Evolutionary conservation across 2,329 filamentous ascomycete species (phyloP), one percentile per base, ranked within the genome.

Genomic region (Calonectria hongkongensis): DNA sequence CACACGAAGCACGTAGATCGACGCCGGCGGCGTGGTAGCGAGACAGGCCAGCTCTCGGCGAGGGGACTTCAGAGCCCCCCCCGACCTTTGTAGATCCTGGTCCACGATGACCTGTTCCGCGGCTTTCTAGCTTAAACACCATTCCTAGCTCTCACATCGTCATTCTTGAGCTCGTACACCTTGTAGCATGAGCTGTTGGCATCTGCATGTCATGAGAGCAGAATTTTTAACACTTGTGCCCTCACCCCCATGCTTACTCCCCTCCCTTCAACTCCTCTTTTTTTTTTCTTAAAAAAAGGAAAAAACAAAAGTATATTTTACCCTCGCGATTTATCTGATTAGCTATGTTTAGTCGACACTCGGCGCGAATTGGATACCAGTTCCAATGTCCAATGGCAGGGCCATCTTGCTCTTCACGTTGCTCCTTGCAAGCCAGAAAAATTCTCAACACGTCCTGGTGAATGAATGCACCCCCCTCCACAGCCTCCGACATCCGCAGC

Each of bases 1-100:
- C 65, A 65, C n/a, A 27, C 41, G 27, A 50, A 48, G 54, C 56
- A 66, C 36, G 66, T 47, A 33, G 66, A 73, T 74, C 73, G 70
- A 73, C 68, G 67, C 73, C 67, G 64, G 62, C 63, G 51, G 60
- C 66, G 64, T 66, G 73, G 73, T 74, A 74, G 70, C 66, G 67
- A 67, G 70, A 72, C 73, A 62, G 62, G 63, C 67, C 70, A 68
- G 28, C 43, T 65, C 58, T 50, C 8, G 36, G n/a, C 28, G 36
- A 47, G 54, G 51, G n/a, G n/a, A 45, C 39, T 39, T 64, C 13
- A 28, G 48, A 50, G 47, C 48, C 54, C 21, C 21, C 21, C 21
- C 30, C 30, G 56, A 60, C 65, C 58, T 50, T 27, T 51, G 30
- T 58, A 48, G 43, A 72, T 60, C 72, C 69, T 56, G 48, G 62